phyloP scores from a whole-genome alignment of 1,284 basidiomycete species.

The Apiotrichum veenhuisii region DNA sequence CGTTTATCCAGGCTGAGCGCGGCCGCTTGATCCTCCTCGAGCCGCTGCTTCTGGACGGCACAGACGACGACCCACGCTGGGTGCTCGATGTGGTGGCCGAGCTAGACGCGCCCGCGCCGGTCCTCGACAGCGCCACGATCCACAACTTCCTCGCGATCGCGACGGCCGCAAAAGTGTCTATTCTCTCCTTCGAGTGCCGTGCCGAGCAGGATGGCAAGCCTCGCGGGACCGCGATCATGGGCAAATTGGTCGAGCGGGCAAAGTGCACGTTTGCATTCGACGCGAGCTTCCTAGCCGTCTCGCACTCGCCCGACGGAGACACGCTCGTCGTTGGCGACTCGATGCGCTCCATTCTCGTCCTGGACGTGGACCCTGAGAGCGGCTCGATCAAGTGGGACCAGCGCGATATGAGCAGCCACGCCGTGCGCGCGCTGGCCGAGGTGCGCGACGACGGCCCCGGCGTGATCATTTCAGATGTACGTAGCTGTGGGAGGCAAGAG shows the following conservation, averaged over 20 bases:
- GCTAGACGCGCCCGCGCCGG: conserved; percentile 21
- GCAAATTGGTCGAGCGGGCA: conserved; percentile 52
- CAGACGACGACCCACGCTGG: conserved; percentile 14
- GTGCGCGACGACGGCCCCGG: conserved; percentile 47
- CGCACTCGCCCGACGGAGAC: conserved; percentile 44
- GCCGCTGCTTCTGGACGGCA: conserved; percentile 4
- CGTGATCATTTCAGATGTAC: conserved; percentile 73
- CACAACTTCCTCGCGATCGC: conserved; percentile 57
- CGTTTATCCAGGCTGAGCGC: conserved; percentile 24
- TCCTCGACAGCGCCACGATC: conserved; percentile 23
- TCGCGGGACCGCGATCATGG: background rate
- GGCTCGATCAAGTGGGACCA: conserved; percentile 60
- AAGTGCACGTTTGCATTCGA: conserved; percentile 77
- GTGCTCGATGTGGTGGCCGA: conserved; percentile 21
- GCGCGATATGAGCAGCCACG: conserved; percentile 72
- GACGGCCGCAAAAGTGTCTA: conserved; percentile 60
- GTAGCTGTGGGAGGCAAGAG: conserved; percentile 23
- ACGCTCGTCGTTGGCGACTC: conserved; percentile 69
- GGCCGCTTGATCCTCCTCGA: conserved; percentile 42
- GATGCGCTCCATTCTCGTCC: conserved; percentile 71
- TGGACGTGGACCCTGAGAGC: conserved; percentile 55
- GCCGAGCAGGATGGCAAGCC: background rate
- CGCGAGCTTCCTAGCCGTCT: conserved; percentile 55
- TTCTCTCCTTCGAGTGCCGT: conserved; percentile 22
- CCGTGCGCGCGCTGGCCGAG: conserved; percentile 49